Evolutionary conservation across 257 asterid species (phyloP).

Genomic region (Solanum tacnaense): DNA sequence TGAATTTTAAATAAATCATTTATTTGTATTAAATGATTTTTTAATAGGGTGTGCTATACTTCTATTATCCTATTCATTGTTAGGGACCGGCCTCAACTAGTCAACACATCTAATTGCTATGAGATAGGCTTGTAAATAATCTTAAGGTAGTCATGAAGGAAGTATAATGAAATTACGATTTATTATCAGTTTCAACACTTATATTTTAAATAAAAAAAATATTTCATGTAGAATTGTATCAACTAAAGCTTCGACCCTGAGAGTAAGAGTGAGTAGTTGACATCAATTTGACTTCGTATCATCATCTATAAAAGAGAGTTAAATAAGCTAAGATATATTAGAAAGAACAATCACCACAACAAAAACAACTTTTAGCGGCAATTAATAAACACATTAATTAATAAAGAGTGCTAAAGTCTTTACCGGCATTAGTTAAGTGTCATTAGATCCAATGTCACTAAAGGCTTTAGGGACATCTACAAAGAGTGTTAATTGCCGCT

Average conservation of each 20-base stretch:
- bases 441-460: no score
- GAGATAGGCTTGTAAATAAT: not conserved
- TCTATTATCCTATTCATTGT: not conserved
- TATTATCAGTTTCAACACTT: not conserved
- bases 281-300: not conserved
- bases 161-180: not conserved
- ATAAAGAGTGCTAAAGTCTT: no score
- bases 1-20: not conserved
- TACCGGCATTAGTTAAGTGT: no score
- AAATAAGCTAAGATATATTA: not conserved
- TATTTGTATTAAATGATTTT: not conserved
- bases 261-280: not conserved
- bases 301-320: not conserved
- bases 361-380: no score
- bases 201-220: no score
- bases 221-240: not conserved
- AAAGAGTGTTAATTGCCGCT: no score
- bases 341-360: not conserved
- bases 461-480: no score
- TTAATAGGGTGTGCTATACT: not conserved
- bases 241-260: accelerated
- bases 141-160: not conserved
- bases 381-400: no score
- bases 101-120: not conserved
- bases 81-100: not conserved